Evolutionary conservation across 75 land plant genomes (phyloP), one percentile per base, ranked within the genome.

Genomic region (Picea glauca): DNA sequence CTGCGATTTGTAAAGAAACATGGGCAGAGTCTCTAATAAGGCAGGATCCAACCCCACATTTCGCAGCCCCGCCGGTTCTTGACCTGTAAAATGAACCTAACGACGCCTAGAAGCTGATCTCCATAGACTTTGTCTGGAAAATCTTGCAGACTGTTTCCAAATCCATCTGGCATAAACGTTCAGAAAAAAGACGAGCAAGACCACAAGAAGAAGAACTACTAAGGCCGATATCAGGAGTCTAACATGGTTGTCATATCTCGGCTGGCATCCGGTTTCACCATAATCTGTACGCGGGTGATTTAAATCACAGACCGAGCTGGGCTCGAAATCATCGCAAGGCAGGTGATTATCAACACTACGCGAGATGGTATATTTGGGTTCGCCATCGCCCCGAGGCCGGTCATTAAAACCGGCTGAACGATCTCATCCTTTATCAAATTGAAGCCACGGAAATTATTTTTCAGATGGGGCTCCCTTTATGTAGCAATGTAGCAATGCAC

Each of bases 121-220:
- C 33, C n/a, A n/a, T n/a, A 32, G 80, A 18, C 73, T 74, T 54
- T 66, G 35, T 23, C 5, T 18, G 6, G 62, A 57, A 15, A 60
- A 7, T 2, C 77, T 60, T 0, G 35, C 15, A 32, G 40, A 60
- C 50, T 30, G 26, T 54, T 78, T 72, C 88, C 88, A 84, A 79
- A 86, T 80, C 88, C 88, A 86, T 58, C 76, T 76, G 43, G 87
- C 87, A 57, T 86, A 84, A 26, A 86, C 33, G 63, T 86, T 82
- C 1, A n/a, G n/a, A n/a, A 76, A 23, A 33, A 84, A 64, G 63
- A 86, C 75, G 72, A 84, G 77, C 40, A 86, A 7, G 9, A 86
- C 83, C 33, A 86, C 87, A 7, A 57, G 58, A 63, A 86, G 62
- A 23, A 86, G 87, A 58, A 86, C 82, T 13, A 76, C 58, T 23